Evolutionary conservation across 2,329 filamentous ascomycete genomes (phyloP).

Genomic region (Colletotrichum sp.): DNA sequence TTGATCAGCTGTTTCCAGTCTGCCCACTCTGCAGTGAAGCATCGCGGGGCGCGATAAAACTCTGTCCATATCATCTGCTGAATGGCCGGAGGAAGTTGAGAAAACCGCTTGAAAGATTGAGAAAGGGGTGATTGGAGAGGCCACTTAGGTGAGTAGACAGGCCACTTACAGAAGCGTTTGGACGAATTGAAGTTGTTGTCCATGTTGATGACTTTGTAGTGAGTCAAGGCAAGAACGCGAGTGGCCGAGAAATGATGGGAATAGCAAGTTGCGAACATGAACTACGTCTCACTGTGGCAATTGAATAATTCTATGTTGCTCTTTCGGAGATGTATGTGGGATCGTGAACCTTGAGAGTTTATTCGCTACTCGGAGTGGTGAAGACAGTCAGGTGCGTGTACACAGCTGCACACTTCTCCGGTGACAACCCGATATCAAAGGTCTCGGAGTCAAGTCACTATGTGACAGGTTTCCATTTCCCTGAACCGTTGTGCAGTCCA

Average conservation of each 20-base stretch:
- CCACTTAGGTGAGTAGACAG: too few relatives aligned
- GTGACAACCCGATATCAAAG: too few relatives aligned
- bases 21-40: too few relatives aligned
- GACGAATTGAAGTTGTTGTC: neutral
- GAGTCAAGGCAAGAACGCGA: accelerated
- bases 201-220: neutral
- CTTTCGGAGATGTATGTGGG: neutral
- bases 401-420: too few relatives aligned
- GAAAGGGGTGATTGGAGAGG: neutral
- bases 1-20: too few relatives aligned
- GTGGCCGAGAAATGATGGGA: accelerated
- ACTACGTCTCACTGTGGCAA: neutral
- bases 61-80: neutral
- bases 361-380: too few relatives aligned
- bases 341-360: neutral
- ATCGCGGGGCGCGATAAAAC: neutral
- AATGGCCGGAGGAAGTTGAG: neutral
- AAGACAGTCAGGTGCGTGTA: too few relatives aligned
- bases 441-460: too few relatives aligned
- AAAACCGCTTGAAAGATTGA: accelerated
- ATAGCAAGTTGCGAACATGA: neutral
- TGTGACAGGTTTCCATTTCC: too few relatives aligned
- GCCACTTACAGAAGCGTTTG: too few relatives aligned
- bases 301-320: accelerated
- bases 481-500: too few relatives aligned